Percentiles rank a stretch among this genome's conserved stretches.
Conservation (phyloP, 176 grass and related monocot genomes). For the Microstegium vimineum region DNA sequence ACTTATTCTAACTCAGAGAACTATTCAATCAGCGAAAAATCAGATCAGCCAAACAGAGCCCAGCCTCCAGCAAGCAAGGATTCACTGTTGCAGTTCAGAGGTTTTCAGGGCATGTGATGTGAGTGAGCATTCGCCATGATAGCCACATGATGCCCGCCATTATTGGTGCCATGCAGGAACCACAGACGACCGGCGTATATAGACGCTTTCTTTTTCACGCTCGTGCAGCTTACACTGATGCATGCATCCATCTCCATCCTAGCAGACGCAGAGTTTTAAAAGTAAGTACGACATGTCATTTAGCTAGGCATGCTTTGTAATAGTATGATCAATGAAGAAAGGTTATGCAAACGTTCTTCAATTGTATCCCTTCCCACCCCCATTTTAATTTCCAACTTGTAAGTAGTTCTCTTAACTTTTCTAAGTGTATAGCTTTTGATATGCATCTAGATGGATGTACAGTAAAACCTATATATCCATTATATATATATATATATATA, state of each 20-base stretch:
- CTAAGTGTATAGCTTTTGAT: no score
- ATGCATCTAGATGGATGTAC: no score
- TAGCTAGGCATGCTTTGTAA: neutral
- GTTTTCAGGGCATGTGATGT: neutral
- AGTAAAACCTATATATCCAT: no score
- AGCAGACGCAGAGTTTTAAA: neutral
- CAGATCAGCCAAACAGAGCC: no score
- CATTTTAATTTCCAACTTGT: no score
- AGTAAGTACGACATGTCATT: neutral
- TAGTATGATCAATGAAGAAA: neutral
- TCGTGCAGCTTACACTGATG: constrained; percentile 1
- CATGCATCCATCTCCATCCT: neutral
- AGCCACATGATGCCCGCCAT: neutral
- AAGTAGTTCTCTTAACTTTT: no score
- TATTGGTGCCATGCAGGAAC: neutral
- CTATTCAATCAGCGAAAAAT: no score
- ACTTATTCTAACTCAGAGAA: no score
- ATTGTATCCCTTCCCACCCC: neutral
- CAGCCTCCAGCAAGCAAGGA: no score
- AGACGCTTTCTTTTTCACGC: neutral
- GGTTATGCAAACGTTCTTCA: neutral
- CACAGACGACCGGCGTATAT: neutral
- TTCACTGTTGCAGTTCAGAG: neutral
- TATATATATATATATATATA: no score
- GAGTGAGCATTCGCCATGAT: neutral